Conservation (phyloP, 2,329 filamentous ascomycete genomes). For the Triangularia setosa region DNA sequence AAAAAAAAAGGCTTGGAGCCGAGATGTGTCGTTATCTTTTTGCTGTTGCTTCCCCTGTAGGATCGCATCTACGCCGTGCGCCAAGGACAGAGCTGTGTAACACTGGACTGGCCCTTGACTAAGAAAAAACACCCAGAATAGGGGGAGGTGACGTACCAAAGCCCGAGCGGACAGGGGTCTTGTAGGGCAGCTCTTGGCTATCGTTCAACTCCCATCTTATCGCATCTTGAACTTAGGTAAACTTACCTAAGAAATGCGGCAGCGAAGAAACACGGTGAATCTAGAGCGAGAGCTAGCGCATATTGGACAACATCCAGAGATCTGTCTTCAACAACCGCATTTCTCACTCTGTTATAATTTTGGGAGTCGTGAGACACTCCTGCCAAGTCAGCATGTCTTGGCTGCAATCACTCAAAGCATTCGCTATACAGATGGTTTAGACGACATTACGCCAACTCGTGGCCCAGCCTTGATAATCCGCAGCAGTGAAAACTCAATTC, state of each 20-base stretch:
- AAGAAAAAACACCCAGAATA: constrained; percentile 3
- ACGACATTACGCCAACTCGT: background rate
- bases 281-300: background rate
- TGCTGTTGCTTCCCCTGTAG: background rate
- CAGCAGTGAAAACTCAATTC: background rate
- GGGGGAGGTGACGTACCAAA: constrained; percentile 4
- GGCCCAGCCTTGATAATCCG: background rate
- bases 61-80: constrained; percentile 4
- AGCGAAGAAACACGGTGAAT: background rate
- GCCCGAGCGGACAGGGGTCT: background rate
- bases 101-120: constrained; percentile 3
- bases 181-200: background rate
- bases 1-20: constrained; percentile 2
- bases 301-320: background rate
- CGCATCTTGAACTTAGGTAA: background rate
- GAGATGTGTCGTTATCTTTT: constrained; percentile 12
- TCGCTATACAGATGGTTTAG: too few relatives aligned
- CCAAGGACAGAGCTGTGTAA: constrained; percentile 6
- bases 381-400: too few relatives aligned
- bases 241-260: background rate
- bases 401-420: too few relatives aligned
- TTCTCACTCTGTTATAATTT: background rate
- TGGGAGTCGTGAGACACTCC: background rate
- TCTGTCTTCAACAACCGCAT: background rate
- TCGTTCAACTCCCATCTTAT: background rate